These are phyloP conservation scores for Candida silvicultrix DNA, from an alignment of 805 yeast genomes.

Conservation along the genomic window DNA sequence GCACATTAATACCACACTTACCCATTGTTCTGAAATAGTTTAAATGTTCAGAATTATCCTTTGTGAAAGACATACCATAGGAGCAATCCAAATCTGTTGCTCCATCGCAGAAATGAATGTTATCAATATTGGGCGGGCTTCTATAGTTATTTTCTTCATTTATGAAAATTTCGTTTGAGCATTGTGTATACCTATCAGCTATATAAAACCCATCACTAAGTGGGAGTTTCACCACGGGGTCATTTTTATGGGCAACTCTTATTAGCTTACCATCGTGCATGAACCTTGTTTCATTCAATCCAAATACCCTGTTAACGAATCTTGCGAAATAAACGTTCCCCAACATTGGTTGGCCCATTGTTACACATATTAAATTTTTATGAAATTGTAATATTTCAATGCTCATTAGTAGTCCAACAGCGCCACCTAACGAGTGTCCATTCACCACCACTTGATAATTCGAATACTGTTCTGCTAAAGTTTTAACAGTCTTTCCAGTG, in stretches of 20 bases:
- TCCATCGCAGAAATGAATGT: slow-evolving; percentile 72
- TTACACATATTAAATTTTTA: slow-evolving; percentile 2
- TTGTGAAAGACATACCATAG: slow-evolving; percentile 11
- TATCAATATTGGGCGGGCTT: slow-evolving; percentile 22
- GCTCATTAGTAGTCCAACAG: slow-evolving; percentile 14
- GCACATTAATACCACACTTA: slow-evolving; percentile 13
- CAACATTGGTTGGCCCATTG: slow-evolving; percentile 24
- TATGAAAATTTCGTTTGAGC: slow-evolving; percentile 18
- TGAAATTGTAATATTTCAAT: background rate
- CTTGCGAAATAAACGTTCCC: slow-evolving; percentile 14
- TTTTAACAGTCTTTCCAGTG: slow-evolving; percentile 1
- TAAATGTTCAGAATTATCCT: slow-evolving; percentile 20
- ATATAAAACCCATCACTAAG: slow-evolving; percentile 10
- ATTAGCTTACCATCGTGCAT: slow-evolving; percentile 6
- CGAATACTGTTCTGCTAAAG: background rate
- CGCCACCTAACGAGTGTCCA: slow-evolving; percentile 25
- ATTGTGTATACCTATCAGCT: slow-evolving; percentile 14
- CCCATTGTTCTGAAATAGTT: slow-evolving; percentile 24
- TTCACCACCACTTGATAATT: slow-evolving; percentile 10
- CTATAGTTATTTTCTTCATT: slow-evolving; percentile 13
- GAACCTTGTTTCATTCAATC: background rate
- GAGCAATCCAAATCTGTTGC: slow-evolving; percentile 54
- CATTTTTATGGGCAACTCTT: slow-evolving; percentile 19
- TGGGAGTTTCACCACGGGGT: slow-evolving; percentile 22
- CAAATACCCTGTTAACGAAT: slow-evolving; percentile 8